Evolutionary conservation across 2,329 filamentous ascomycete species (phyloP).

Genomic region (Fusarium beomiforme): DNA sequence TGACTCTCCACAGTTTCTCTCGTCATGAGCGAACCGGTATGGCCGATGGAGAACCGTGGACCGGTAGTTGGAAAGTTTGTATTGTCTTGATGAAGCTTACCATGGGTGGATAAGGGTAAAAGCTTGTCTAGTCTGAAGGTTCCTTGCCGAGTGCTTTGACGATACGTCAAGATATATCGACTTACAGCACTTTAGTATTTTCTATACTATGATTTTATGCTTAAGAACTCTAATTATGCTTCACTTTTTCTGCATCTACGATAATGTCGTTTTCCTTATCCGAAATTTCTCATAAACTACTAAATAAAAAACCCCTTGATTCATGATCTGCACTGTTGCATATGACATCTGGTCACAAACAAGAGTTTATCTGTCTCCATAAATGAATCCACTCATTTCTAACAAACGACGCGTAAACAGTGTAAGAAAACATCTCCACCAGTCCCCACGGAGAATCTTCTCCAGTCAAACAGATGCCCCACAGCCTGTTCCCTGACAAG

Average conservation of each 20-base stretch:
- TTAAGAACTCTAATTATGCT: background rate
- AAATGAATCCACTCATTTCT: slow-evolving; percentile 12
- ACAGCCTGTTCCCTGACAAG: slow-evolving; percentile 14
- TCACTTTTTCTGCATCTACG: too few relatives aligned
- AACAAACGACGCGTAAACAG: slow-evolving; percentile 26
- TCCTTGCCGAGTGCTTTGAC: slow-evolving; percentile 14
- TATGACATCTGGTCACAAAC: background rate
- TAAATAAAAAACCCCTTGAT: background rate
- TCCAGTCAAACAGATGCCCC: slow-evolving; percentile 17
- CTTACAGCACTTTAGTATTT: background rate
- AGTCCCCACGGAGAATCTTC: background rate
- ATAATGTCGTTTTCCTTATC: background rate
- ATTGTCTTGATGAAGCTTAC: slow-evolving; percentile 18
- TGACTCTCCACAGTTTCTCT: background rate
- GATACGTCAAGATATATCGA: background rate
- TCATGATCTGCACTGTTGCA: background rate
- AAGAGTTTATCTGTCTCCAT: slow-evolving; percentile 7
- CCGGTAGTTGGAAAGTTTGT: slow-evolving; percentile 6
- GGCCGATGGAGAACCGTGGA: background rate
- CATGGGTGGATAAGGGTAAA: background rate
- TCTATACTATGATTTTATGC: background rate
- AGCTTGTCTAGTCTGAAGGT: slow-evolving; percentile 23
- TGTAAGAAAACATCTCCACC: background rate
- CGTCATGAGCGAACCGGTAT: slow-evolving; percentile 3
- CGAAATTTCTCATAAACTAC: too few relatives aligned